Conservation (phyloP, 208 protist species). For the Leishmania arabica region DNA sequence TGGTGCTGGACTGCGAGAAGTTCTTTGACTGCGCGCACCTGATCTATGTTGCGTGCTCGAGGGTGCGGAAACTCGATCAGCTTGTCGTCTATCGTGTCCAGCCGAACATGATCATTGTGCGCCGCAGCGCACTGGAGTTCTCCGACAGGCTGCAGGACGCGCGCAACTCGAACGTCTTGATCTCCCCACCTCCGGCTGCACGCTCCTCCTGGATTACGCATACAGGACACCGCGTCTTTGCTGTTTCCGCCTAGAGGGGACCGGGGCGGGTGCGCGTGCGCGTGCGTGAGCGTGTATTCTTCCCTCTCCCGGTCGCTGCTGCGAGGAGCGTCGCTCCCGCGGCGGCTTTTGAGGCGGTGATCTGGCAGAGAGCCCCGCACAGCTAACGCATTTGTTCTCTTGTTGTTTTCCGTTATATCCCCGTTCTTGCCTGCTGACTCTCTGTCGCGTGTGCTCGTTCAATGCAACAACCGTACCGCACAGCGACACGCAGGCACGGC, state of each 20-base stretch:
- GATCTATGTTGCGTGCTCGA: constrained; percentile 90
- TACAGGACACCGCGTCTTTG: constrained; percentile 29
- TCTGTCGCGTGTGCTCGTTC: neutral
- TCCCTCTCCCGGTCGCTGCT: too few relatives aligned
- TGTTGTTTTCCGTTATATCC: neutral
- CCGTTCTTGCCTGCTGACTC: neutral
- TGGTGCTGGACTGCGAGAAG: constrained; percentile 85
- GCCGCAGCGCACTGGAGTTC: constrained; percentile 72
- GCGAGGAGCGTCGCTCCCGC: too few relatives aligned
- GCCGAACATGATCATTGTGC: constrained; percentile 80
- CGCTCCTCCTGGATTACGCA: constrained; percentile 35
- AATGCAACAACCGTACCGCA: neutral
- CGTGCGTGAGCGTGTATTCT: neutral
- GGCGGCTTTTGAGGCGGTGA: neutral
- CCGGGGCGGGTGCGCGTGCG: neutral
- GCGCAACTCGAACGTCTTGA: constrained; percentile 17
- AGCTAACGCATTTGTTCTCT: neutral
- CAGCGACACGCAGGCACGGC: neutral
- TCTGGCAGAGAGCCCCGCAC: neutral
- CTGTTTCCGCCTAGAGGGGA: constrained; percentile 6
- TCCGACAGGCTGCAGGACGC: constrained; percentile 45
- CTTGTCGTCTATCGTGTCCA: constrained; percentile 80
- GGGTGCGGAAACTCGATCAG: constrained; percentile 81
- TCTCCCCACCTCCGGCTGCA: constrained; percentile 2
- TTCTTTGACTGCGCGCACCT: constrained; percentile 92